Percentiles rank a stretch among this genome's conserved stretches.
Conservation (phyloP, 345 rosid species). For the Psidium guajava region DNA sequence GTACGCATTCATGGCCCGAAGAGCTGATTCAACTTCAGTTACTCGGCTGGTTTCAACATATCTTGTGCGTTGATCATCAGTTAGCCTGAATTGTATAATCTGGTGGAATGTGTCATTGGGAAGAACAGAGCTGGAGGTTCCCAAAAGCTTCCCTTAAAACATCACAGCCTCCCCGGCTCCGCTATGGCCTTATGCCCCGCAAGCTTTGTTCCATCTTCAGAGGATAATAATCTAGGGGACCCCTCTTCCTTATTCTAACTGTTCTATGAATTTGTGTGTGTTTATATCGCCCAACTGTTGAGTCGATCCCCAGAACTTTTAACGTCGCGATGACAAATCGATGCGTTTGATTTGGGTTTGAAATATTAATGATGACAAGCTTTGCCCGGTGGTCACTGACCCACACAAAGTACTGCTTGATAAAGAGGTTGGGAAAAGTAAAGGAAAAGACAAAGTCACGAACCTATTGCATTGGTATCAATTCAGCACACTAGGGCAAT, state of each 20-base stretch:
- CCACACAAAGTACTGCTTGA: no score
- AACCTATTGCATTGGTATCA: no score
- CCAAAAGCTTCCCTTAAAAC: not conserved
- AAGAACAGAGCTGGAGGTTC: not conserved
- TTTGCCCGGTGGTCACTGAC: not conserved
- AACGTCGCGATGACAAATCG: no score
- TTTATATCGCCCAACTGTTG: not conserved
- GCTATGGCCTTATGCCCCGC: not conserved
- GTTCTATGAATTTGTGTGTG: not conserved
- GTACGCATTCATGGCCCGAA: not conserved
- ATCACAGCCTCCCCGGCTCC: not conserved
- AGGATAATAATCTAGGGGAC: not conserved
- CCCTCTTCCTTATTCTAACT: not conserved
- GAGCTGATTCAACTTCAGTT: not conserved
- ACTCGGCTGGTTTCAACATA: not conserved
- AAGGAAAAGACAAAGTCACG: no score
- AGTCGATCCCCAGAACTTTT: not conserved
- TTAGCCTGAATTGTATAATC: not conserved
- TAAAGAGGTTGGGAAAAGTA: no score
- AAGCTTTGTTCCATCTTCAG: not conserved
- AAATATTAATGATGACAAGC: not conserved
- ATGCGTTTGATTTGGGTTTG: no score
- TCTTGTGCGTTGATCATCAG: not conserved
- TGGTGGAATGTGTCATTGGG: not conserved
- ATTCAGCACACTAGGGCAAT: no score